A percentile compares a stretch with the other conserved stretches of the same genome.
Evolutionary conservation across 257 asterid genomes (phyloP).

Genomic region (Verbena officinalis): DNA sequence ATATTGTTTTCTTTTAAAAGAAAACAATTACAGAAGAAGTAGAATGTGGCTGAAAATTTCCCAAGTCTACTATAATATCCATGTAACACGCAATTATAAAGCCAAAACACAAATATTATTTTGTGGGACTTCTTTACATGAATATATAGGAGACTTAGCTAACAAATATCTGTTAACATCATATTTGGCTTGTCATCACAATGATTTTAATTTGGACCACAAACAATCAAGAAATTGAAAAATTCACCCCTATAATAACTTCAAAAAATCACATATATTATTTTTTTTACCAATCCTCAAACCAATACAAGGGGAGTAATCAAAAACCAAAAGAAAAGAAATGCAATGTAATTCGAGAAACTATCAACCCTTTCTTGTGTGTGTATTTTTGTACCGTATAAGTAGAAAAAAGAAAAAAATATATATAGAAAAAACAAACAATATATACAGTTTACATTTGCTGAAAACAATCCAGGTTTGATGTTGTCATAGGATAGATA

Average conservation of each 20-base stretch:
- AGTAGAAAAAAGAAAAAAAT: background rate
- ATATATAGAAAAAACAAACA: background rate
- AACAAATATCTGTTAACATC: conserved; percentile 25
- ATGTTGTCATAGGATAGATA: conserved; percentile 40
- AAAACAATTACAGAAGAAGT: too few relatives aligned
- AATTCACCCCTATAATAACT: background rate
- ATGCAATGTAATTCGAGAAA: background rate
- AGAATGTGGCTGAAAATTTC: background rate
- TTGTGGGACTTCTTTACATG: too few relatives aligned
- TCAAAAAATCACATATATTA: conserved; percentile 22
- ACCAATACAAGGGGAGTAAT: conserved; percentile 15
- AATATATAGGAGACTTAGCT: conserved; percentile 11
- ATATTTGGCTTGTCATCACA: conserved; percentile 2
- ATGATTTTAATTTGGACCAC: conserved; percentile 28
- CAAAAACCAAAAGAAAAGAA: background rate
- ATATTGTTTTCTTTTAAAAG: too few relatives aligned
- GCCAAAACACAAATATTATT: conserved; percentile 11
- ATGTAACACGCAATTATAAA: background rate
- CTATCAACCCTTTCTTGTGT: conserved; percentile 13
- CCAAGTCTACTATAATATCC: background rate
- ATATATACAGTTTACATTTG: conserved; percentile 43
- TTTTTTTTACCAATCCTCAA: conserved; percentile 32
- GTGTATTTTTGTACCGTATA: conserved; percentile 17
- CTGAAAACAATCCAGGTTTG: conserved; percentile 36
- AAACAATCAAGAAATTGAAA: background rate